These are phyloP conservation scores for Annulohypoxylon stygium DNA, from an alignment of 495 filamentous ascomycete species.

Conservation along the genomic window DNA sequence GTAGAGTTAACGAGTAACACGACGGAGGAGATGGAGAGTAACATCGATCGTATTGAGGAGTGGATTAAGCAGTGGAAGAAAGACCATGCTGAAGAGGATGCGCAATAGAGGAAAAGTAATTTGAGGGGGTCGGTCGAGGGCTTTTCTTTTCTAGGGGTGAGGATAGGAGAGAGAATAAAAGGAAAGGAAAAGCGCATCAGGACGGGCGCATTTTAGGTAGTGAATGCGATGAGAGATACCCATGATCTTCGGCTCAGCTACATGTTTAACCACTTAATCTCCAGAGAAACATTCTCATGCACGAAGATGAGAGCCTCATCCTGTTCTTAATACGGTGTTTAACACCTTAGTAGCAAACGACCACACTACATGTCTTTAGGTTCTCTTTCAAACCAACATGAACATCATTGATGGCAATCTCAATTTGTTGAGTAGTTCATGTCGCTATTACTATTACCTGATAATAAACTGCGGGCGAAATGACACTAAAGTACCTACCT, in stretches of 20 bases:
- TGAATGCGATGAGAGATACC: constrained; percentile 39
- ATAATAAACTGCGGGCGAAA: too few species aligned
- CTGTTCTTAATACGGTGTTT: too few species aligned
- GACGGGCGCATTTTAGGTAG: constrained; percentile 19
- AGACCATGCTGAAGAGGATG: constrained; percentile 59
- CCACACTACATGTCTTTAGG: too few species aligned
- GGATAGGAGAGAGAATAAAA: background rate
- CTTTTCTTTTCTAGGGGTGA: background rate
- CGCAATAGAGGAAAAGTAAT: background rate
- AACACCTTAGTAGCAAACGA: too few species aligned
- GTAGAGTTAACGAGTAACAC: constrained; percentile 89
- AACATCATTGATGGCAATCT: too few species aligned
- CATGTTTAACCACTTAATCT: background rate
- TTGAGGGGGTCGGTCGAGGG: too few species aligned
- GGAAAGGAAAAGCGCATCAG: background rate
- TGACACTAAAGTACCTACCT: too few species aligned
- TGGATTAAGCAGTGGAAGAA: constrained; percentile 88
- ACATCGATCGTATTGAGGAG: constrained; percentile 82
- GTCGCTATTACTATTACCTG: too few species aligned
- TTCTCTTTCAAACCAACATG: too few species aligned
- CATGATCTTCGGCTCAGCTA: background rate
- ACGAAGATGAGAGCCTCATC: too few species aligned
- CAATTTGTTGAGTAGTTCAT: too few species aligned
- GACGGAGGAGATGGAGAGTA: constrained; percentile 85
- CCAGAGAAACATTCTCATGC: background rate